Evolutionary conservation across 768 basidiomycete species (phyloP), one percentile per base, ranked within the genome.

Genomic region (Pisolithus tinctorius): DNA sequence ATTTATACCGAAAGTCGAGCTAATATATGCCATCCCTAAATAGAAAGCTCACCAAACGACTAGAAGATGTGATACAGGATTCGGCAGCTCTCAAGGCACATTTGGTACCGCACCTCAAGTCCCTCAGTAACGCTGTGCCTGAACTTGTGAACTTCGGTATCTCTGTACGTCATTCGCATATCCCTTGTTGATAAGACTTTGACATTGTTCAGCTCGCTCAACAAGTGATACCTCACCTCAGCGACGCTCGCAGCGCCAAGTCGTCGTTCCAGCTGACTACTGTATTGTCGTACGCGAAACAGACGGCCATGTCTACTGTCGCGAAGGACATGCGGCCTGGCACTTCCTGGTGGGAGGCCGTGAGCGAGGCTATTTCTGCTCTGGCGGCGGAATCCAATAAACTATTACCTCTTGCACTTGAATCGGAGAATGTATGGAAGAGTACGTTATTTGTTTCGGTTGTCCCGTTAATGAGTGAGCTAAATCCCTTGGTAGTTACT

Each of bases 131-230:
- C 51, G 72, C 78, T 27, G 83, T 91, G 1, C 82, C 84, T 1
- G 88, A 89, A 54, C 78, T 93, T 9, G 85, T 93, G 56, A 91
- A 94, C 68, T 90, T 95, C 63, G 91, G 91, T 63, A 88, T 96
- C 50, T 87, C 88, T 48, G 92, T 91, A 54, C 49, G 83, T 13
- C 30, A 44, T 47, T 5, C 27, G 26, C 8, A 11, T 26, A 13
- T 16, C 26, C 29, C 17, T 38, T 20, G 34, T 42, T 17, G 20
- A 7, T 6, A 29, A 6, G 14, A 38, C 4, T 20, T 30, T 54
- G 31, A 61, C 31, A 14, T 53, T 5, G 4, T 10, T 25, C 47
- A 94, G 91, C 80, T 97, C 44, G 93, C 94, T 0, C 92, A 95
- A 75, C 78, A 83, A 63, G 86, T 92, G 31, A 87, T 88, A 72